Evolutionary conservation across 345 rosid species (phyloP).

Genomic region (Hibiscus syriacus): DNA sequence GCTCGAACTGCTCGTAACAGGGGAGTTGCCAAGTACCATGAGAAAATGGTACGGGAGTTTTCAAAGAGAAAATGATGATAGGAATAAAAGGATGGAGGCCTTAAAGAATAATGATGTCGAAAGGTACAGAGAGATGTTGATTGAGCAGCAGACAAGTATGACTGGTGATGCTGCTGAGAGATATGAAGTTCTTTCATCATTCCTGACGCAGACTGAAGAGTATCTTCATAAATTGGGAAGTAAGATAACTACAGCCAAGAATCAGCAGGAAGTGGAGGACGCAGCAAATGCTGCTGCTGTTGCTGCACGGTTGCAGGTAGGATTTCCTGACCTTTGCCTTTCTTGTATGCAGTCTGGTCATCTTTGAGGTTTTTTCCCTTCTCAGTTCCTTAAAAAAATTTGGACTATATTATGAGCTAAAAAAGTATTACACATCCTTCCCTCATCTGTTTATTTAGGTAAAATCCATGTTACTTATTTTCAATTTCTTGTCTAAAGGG

Average conservation of each 20-base stretch:
- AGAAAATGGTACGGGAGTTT: conserved; percentile 89
- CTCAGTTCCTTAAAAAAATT: neutral
- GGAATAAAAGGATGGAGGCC: conserved; percentile 98
- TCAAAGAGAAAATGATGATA: conserved; percentile 93
- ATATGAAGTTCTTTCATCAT: conserved; percentile 88
- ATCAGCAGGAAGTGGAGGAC: conserved; percentile 97
- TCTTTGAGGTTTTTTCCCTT: neutral
- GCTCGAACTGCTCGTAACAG: conserved; percentile 96
- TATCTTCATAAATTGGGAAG: conserved; percentile 89
- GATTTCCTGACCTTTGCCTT: conserved; percentile 2
- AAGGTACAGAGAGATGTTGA: conserved; percentile 96
- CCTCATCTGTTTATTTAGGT: neutral
- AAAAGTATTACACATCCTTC: neutral
- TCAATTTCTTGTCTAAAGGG: conserved; percentile 55
- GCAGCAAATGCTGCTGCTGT: conserved; percentile 92
- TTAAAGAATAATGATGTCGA: conserved; percentile 98
- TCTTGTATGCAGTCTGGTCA: neutral
- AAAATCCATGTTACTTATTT: conserved; percentile 14
- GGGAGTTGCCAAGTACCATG: conserved; percentile 99
- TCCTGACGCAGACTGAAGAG: conserved; percentile 96
- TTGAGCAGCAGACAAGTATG: conserved; percentile 93
- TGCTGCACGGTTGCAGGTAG: conserved; percentile 89
- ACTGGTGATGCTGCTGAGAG: conserved; percentile 95
- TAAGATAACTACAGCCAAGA: conserved; percentile 91
- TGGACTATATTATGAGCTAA: neutral